These are phyloP conservation scores for Xylaria sp. DNA, from an alignment of 2,329 filamentous ascomycete genomes.

Conservation along the genomic window DNA sequence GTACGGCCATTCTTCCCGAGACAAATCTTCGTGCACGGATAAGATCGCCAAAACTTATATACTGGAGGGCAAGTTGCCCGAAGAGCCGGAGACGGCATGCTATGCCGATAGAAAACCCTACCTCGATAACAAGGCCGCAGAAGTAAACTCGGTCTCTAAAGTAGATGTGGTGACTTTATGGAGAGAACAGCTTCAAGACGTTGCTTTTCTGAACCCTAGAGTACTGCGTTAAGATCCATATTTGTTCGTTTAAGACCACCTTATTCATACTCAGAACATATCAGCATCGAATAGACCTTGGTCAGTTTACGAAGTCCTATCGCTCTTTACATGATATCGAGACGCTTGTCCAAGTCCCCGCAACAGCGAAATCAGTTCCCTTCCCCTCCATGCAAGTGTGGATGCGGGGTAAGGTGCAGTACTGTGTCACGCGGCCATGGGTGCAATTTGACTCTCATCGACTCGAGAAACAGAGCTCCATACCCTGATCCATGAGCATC, in stretches of 20 bases:
- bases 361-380: too few species aligned
- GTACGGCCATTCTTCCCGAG: constrained; percentile 55
- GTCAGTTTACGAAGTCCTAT: too few species aligned
- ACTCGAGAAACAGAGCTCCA: too few species aligned
- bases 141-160: background rate
- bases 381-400: too few species aligned
- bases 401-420: too few species aligned
- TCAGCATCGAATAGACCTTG: background rate
- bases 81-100: constrained; percentile 51
- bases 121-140: constrained; percentile 43
- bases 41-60: constrained; percentile 48
- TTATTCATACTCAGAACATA: too few species aligned
- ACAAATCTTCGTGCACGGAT: constrained; percentile 54
- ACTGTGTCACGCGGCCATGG: too few species aligned
- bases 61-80: constrained; percentile 48
- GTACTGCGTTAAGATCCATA: constrained; percentile 4
- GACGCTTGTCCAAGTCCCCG: too few species aligned
- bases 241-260: too few species aligned
- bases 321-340: too few species aligned
- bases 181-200: constrained; percentile 35
- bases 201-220: constrained; percentile 25
- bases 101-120: constrained; percentile 57
- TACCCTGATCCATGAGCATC: too few species aligned
- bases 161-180: constrained; percentile 32
- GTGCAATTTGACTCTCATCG: too few species aligned